Evolutionary conservation across 2,329 filamentous ascomycete genomes (phyloP).

Genomic region (Ceratocystiopsis brevicomis): DNA sequence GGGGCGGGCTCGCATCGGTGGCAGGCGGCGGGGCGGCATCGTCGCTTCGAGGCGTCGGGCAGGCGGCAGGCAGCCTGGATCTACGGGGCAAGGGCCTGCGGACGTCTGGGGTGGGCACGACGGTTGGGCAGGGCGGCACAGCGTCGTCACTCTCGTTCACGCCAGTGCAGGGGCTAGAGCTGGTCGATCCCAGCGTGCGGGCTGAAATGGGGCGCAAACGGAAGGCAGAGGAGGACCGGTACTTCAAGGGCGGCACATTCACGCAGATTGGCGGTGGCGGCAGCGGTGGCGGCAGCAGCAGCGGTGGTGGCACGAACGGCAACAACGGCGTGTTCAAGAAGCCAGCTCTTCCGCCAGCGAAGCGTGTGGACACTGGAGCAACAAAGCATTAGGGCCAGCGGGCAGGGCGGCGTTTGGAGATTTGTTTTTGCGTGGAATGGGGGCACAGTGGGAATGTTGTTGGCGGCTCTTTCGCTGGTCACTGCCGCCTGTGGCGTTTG

Average conservation of each 20-base stretch:
- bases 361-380: conserved; percentile 50
- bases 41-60: conserved; percentile 62
- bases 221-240: conserved; percentile 85
- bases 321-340: conserved; percentile 59
- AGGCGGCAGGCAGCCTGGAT: conserved; percentile 42
- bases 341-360: conserved; percentile 51
- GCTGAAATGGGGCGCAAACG: conserved; percentile 77
- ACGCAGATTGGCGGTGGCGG: conserved; percentile 52
- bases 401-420: too few relatives aligned
- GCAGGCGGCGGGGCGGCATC: conserved; percentile 50
- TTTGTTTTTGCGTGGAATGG: too few relatives aligned
- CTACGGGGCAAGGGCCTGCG: conserved; percentile 65
- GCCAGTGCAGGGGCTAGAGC: conserved; percentile 80
- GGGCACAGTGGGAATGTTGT: too few relatives aligned
- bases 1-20: conserved; percentile 48
- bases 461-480: too few relatives aligned
- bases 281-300: conserved; percentile 19
- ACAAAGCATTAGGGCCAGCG: conserved; percentile 21
- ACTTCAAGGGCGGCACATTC: conserved; percentile 96
- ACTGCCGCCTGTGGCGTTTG: too few relatives aligned
- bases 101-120: conserved; percentile 61
- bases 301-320: neutral
- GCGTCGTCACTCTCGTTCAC: conserved; percentile 83
- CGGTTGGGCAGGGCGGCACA: conserved; percentile 50
- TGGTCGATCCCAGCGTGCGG: conserved; percentile 82